A percentile compares a stretch with the other conserved stretches of the same genome.
Conservation (phyloP, 2,329 filamentous ascomycete genomes). For the Alternaria sp. region DNA sequence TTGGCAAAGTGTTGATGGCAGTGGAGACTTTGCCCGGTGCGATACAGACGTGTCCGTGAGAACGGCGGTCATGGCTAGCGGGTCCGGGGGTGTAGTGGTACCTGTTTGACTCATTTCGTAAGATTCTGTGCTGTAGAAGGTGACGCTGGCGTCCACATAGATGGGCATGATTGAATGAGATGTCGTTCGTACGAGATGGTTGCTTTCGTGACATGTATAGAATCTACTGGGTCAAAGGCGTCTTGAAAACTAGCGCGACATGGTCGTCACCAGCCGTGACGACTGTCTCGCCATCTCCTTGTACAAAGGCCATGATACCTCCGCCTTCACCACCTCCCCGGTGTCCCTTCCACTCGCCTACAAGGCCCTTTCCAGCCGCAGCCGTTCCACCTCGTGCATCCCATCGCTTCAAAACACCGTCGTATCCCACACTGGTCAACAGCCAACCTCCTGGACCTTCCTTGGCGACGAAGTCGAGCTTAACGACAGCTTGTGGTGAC, state of each 20-base stretch:
- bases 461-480: conserved; percentile 80
- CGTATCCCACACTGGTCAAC: conserved; percentile 87
- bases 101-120: neutral
- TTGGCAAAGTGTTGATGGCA: neutral
- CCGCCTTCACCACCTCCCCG: conserved; percentile 83
- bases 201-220: neutral
- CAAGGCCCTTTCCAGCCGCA: conserved; percentile 70
- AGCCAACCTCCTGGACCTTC: conserved; percentile 62
- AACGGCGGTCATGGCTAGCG: neutral
- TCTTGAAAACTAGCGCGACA: conserved; percentile 37
- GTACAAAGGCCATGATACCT: conserved; percentile 89
- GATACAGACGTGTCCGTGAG: neutral
- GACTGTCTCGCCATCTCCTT: conserved; percentile 74
- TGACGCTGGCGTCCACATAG: neutral
- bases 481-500: conserved; percentile 87
- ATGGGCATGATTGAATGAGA: neutral
- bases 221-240: conserved; percentile 23
- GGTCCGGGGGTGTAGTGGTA: neutral
- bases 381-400: conserved; percentile 75
- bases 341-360: conserved; percentile 92
- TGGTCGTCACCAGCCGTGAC: conserved; percentile 89
- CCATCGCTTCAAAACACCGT: conserved; percentile 90
- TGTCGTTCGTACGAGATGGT: neutral
- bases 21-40: conserved; percentile 5
- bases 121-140: neutral